phyloP scores from a whole-genome alignment of 768 basidiomycete genomes.

The Tylopilus felleus region DNA sequence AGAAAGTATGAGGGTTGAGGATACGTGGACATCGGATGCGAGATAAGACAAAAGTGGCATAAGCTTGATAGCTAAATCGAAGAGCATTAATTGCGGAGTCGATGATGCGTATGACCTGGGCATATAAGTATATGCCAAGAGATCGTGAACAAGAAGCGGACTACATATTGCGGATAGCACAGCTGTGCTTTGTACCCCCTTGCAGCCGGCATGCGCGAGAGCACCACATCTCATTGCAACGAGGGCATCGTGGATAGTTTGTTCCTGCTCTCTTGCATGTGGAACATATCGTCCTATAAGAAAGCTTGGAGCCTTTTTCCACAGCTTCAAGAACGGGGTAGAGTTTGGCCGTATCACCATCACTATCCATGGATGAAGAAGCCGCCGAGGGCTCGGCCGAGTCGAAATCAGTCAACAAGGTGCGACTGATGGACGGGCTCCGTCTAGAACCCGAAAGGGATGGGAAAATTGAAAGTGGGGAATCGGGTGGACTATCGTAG shows the following conservation, averaged over 20 bases:
- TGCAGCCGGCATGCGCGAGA: constrained; percentile 57
- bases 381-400: constrained; percentile 10
- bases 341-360: constrained; percentile 8
- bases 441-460: constrained; percentile 14
- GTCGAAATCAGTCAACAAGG: constrained; percentile 29
- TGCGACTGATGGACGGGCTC: constrained; percentile 44
- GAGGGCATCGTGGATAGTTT: constrained; percentile 60
- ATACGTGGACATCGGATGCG: not conserved
- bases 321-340: constrained; percentile 49
- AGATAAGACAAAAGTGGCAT: not conserved
- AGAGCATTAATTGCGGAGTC: not conserved
- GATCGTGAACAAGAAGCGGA: not conserved
- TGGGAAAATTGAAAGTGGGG: constrained; percentile 23
- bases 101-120: not conserved
- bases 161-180: constrained; percentile 25
- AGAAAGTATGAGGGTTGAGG: not conserved
- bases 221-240: constrained; percentile 61
- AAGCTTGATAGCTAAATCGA: not conserved
- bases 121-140: not conserved
- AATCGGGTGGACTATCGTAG: constrained; percentile 30
- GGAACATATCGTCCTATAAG: constrained; percentile 42
- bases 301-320: constrained; percentile 52
- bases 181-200: constrained; percentile 51
- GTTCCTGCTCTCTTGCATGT: constrained; percentile 51
- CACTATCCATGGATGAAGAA: constrained; percentile 20